A percentile compares a stretch with the other conserved stretches of the same genome.
Conservation (phyloP, 495 filamentous ascomycete species). For the Penicillium angulare region DNA sequence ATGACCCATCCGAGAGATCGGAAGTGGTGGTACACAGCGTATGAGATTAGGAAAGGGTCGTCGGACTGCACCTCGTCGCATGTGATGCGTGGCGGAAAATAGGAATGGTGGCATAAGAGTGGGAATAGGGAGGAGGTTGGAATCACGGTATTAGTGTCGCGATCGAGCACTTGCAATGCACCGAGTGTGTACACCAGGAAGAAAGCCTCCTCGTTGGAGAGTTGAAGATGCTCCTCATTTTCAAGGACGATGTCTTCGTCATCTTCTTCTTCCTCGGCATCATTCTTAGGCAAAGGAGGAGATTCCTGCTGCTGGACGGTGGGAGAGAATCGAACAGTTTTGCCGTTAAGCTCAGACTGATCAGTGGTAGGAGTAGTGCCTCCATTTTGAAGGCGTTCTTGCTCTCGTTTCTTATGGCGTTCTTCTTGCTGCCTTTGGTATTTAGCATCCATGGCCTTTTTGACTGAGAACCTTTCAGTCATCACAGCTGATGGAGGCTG, state of each 20-base stretch:
- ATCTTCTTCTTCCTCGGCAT: constrained; percentile 21
- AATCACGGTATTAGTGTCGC: constrained; percentile 40
- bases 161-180: constrained; percentile 63
- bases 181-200: constrained; percentile 85
- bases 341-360: constrained; percentile 35
- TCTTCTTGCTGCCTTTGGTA: too few species aligned
- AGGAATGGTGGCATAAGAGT: constrained; percentile 65
- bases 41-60: constrained; percentile 82
- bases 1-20: constrained; percentile 96
- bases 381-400: constrained; percentile 13
- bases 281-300: constrained; percentile 28
- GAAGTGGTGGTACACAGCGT: constrained; percentile 93
- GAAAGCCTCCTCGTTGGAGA: constrained; percentile 87
- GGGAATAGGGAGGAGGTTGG: constrained; percentile 51
- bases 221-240: constrained; percentile 88
- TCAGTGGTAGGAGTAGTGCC: constrained; percentile 3
- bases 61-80: constrained; percentile 53
- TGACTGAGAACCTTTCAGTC: constrained; percentile 41
- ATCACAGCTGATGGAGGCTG: constrained; percentile 17
- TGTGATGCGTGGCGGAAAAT: constrained; percentile 57
- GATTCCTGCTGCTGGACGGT: constrained; percentile 57
- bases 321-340: constrained; percentile 65
- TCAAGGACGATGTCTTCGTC: constrained; percentile 42
- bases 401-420: constrained; percentile 17
- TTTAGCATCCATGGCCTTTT: constrained; percentile 40